These are phyloP conservation scores for Fusarium sp. DNA, from an alignment of 2,329 filamentous ascomycete genomes.

Conservation along the genomic window DNA sequence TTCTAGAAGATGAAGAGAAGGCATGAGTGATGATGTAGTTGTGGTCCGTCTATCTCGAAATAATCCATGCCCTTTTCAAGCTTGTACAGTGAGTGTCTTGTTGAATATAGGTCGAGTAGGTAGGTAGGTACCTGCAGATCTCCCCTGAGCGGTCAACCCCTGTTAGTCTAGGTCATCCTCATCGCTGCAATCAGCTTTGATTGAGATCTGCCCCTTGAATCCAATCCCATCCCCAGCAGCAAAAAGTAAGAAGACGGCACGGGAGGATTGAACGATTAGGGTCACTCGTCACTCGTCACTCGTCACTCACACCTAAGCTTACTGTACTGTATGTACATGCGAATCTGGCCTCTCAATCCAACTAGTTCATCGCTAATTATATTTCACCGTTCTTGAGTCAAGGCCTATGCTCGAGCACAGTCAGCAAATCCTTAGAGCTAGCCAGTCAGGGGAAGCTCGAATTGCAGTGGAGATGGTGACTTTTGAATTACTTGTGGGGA, in stretches of 20 bases:
- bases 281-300: too few relatives aligned
- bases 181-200: conserved; percentile 8
- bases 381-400: conserved; percentile 16
- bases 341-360: conserved; percentile 3
- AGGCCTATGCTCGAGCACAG: conserved; percentile 1
- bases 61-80: neutral
- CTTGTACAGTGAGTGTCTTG: neutral
- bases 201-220: conserved; percentile 32
- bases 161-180: conserved; percentile 6
- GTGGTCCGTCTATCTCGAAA: neutral
- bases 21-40: neutral
- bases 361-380: conserved; percentile 7
- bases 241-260: neutral
- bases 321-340: neutral
- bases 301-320: neutral
- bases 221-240: neutral
- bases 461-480: conserved; percentile 12
- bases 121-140: neutral
- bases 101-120: neutral
- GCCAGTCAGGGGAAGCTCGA: neutral
- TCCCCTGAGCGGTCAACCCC: conserved; percentile 17
- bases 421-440: neutral
- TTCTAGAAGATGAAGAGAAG: conserved; percentile 15
- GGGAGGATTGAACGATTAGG: neutral
- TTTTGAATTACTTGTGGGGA: conserved; percentile 15